Base-by-base conservation (phyloP, 441 rosid species). In the Adansonia rubrostipa region DNA sequence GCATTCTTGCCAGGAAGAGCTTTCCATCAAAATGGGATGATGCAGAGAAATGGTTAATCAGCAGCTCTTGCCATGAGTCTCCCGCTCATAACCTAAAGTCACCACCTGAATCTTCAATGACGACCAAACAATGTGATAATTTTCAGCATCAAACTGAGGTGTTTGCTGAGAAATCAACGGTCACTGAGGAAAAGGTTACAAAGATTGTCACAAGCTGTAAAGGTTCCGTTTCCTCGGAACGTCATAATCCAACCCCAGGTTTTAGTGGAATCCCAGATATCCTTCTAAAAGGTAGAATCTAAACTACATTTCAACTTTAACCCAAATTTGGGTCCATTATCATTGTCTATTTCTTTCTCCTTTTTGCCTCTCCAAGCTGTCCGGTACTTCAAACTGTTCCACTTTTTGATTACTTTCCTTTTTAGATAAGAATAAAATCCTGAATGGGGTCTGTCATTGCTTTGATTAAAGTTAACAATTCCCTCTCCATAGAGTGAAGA, bases 11-110 rank as follows among this genome's bases (percentile, higher is more conserved):
- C 24, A 89, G 88, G 83, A 88, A 85, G 79, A 89, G 84, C 83
- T 87, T 95, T 48, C 98, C 99, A 82, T 95, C 98, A 17, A 95
- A 95, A 82, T 95, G 99, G 99, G 92, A 86, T 65, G 92, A 95
- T 82, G 98, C 98, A 8, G 95, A 93, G 86, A 95, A 95, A 81
- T 92, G 99, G 98, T 82, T 93, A 50, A 87, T 82, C 4, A 81
- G 82, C 78, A 85, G 82, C 68, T 88, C 93, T 63, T 80, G 91
- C 87, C 84, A 89, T 71, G 87, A 82, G 13, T 92, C 95, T 74
- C 93, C 93, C 7, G 93, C 95, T 74, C 89, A 89, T 77, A 50
- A 84, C 61, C 45, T 89, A 28, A 91, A 89, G 84, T 78, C 81
- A 73, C 45, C 58, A 54, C 83, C 83, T 4, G 84, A 87, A 10